A percentile compares a stretch with the other conserved stretches of the same genome.
These are phyloP conservation scores for Suillus lakei DNA, from an alignment of 768 basidiomycete genomes.

Conservation along the genomic window DNA sequence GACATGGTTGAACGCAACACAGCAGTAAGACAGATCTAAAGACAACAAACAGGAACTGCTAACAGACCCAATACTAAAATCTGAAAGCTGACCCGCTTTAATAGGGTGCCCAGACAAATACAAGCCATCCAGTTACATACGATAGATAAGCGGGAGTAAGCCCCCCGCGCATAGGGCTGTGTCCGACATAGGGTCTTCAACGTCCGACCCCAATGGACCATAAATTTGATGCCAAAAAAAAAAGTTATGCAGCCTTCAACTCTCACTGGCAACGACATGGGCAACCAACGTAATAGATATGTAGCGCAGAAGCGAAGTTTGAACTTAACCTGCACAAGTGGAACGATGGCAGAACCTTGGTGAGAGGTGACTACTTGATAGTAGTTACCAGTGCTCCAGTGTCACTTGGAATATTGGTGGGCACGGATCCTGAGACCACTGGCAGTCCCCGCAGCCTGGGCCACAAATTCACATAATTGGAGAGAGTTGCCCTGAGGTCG, in stretches of 20 bases:
- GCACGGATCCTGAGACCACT: background rate
- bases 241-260: too few species aligned
- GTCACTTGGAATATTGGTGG: background rate
- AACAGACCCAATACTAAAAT: background rate
- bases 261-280: background rate
- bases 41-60: background rate
- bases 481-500: background rate
- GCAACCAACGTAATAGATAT: background rate
- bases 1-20: conserved; percentile 7
- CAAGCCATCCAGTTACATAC: too few species aligned
- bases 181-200: too few species aligned
- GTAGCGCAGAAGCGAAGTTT: background rate
- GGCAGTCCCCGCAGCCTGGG: background rate
- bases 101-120: background rate
- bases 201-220: too few species aligned
- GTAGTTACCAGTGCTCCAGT: background rate
- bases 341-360: background rate
- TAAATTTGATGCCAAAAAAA: too few species aligned
- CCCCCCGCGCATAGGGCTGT: too few species aligned
- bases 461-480: background rate
- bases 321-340: background rate
- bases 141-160: too few species aligned
- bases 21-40: background rate
- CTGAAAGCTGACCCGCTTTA: background rate
- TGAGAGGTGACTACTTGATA: background rate